A percentile compares a stretch with the other conserved stretches of the same genome.
Conservation (phyloP, 2,329 filamentous ascomycete species). For the Ophiocordyceps sinensis region DNA sequence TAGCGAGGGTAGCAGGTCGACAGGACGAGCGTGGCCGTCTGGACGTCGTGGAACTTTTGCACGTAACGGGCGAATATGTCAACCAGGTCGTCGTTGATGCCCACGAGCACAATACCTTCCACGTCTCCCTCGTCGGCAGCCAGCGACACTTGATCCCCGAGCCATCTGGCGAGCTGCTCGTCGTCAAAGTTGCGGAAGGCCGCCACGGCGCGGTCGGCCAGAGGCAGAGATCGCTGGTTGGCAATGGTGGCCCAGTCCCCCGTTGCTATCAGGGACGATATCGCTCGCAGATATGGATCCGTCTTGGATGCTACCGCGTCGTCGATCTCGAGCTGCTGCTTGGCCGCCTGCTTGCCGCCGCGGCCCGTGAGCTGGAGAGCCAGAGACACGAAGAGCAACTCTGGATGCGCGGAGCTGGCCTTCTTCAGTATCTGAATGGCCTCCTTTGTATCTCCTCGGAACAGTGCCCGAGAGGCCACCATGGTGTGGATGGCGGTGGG, state of each 20-base stretch:
- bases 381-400: constrained; percentile 54
- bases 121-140: constrained; percentile 55
- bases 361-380: constrained; percentile 49
- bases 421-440: constrained; percentile 57
- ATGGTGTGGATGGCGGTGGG: constrained; percentile 51
- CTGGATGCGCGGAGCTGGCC: constrained; percentile 46
- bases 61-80: constrained; percentile 67
- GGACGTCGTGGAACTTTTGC: constrained; percentile 60
- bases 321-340: constrained; percentile 42
- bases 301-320: constrained; percentile 46
- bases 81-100: constrained; percentile 57
- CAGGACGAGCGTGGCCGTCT: constrained; percentile 63
- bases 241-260: constrained; percentile 64
- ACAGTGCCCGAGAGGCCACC: constrained; percentile 61
- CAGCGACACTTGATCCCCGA: constrained; percentile 47
- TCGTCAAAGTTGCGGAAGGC: constrained; percentile 55
- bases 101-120: constrained; percentile 64
- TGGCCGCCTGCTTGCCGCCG: constrained; percentile 26
- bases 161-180: constrained; percentile 49
- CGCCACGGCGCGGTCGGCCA: constrained; percentile 60
- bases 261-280: constrained; percentile 63
- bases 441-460: constrained; percentile 53
- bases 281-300: constrained; percentile 66
- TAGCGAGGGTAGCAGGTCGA: constrained; percentile 63
- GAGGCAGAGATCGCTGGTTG: constrained; percentile 56